Base-by-base conservation (phyloP, 2,329 filamentous ascomycete genomes). In the Didymella pinodella region DNA sequence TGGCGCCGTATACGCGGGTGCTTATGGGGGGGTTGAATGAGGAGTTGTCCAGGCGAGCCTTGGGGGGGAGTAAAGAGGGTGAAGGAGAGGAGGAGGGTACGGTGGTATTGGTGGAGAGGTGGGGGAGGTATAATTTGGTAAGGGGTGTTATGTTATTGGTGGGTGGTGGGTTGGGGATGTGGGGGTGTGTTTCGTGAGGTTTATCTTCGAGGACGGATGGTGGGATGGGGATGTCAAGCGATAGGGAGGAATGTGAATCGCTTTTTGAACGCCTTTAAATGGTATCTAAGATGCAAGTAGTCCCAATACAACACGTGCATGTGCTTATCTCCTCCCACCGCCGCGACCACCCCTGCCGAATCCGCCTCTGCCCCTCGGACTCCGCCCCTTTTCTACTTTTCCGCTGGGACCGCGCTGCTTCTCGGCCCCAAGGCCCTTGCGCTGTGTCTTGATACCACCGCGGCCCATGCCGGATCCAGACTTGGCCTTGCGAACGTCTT, bases 401-500 rank as follows among this genome's bases (percentile, higher is more conserved):
- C 60, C 56, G n/a, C 56, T 59, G 0, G 56, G 50, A 54, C 74
- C 71, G 48, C 71, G 72, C 51, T 69, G 68, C 61, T 76, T 77
- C 50, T 75, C 68, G 14, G 68, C 69, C 5, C 78, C 77, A n/a
- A 79, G 54, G 0, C 76, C 75, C 48, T 70, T 74, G 48, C 77
- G 65, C 60, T 72, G 69, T 18, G 57, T 68, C 61, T 72, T 70
- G 22, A 65, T 47, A 4, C 65, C 64, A 20, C 65, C 69, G 32
- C 68, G 59, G 2, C 69, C 72, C 66, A 72, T 69, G 6, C 72
- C 71, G 4, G 67, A 69, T 1, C 74, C 74, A 4, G 63, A 67
- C 62, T 72, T 77, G 22, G 76, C 76, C 57, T 74, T 77, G 63
- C 75, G 74, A n/a, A 67, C 67, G 14, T 70, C 75, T 62, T 66